Conservation (phyloP, 2,329 filamentous ascomycete genomes). For the Zelopaecilomyces penicillatus region DNA sequence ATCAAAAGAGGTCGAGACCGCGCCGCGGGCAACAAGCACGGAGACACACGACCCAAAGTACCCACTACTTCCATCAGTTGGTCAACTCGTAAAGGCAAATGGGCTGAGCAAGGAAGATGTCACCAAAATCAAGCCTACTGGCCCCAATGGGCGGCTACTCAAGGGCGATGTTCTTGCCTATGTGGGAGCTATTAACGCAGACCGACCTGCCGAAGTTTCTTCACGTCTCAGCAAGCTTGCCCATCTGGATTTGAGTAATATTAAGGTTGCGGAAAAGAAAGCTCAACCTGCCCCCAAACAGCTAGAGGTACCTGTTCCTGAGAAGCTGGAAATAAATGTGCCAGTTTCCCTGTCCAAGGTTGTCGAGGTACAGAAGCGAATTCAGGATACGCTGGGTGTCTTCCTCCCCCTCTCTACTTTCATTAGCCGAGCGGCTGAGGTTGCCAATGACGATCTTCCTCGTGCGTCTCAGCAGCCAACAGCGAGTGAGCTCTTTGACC, state of each 20-base stretch:
- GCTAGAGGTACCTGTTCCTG: conserved; percentile 32
- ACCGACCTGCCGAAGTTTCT: conserved; percentile 64
- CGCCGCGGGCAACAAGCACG: conserved; percentile 23
- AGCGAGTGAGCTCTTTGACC: conserved; percentile 78
- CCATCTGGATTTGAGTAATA: conserved; percentile 90
- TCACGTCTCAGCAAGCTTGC: conserved; percentile 64
- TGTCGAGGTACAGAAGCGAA: conserved; percentile 69
- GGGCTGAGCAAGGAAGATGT: conserved; percentile 68
- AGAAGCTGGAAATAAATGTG: conserved; percentile 55
- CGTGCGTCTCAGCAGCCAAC: conserved; percentile 53
- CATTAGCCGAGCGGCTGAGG: conserved; percentile 71
- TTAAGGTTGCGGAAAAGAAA: conserved; percentile 64
- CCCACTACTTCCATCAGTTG: conserved; percentile 75
- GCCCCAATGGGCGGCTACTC: conserved; percentile 77
- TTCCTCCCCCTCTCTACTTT: conserved; percentile 80
- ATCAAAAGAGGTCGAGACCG: conserved; percentile 9
- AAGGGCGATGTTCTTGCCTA: conserved; percentile 95
- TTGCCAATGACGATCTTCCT: conserved; percentile 84
- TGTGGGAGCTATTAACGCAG: conserved; percentile 65
- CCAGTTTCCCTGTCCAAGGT: conserved; percentile 74
- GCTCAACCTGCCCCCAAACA: conserved; percentile 29
- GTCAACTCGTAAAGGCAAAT: conserved; percentile 70
- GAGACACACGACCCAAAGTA: conserved; percentile 58
- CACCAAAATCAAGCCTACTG: conserved; percentile 75
- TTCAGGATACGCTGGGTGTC: conserved; percentile 69